Base-by-base conservation (phyloP, 2,329 filamentous ascomycete genomes). In the Diaporthe ampelina region DNA sequence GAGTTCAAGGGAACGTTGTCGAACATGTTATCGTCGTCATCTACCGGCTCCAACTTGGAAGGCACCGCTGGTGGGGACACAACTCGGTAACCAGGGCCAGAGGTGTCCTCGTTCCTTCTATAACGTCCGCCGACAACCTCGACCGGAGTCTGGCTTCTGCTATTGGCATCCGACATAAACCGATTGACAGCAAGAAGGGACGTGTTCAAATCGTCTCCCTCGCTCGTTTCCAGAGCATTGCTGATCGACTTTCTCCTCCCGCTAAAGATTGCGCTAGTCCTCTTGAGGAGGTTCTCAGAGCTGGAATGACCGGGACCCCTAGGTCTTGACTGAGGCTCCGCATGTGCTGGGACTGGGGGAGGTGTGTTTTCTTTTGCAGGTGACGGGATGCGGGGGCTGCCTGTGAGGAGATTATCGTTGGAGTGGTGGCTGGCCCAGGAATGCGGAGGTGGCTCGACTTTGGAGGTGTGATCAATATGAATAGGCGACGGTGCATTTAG, bases 11-110 rank as follows among this genome's bases (percentile, higher is more conserved):
- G 74, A 29, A 76, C 73, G 32, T 83, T 86, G 74, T 89, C 88
- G 73, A 91, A 91, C 77, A 91, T 81, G 75, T 89, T 89, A 48
- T 91, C 89, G 26, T 90, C 87, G 21, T 87, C 86, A 17, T 80
- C 79, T 45, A 84, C 81, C 21, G 79, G 74, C 13, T 80, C 79
- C 40, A 78, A 76, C 24, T 81, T 81, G 1, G 83, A 77, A 1
- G 81, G 78, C 40, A 81, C 80, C 4, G 79, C 77, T 52, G 82
- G 82, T 0, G 80, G 77, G 21, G 81, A 83, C 0, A 81, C 79
- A 35, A 81, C 77, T 26, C 75, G 80, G 61, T 79, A 79, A 17
- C 78, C 77, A 17, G 77, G 73, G 48, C 73, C 77, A 1, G 78
- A 63, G 15, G 80, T 81, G 69, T 87, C 85, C 29, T 87, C 85